Percentiles rank a stretch among this genome's conserved stretches.
Evolutionary conservation across 176 grass and related monocot genomes (phyloP).

Genomic region (Typha latifolia): DNA sequence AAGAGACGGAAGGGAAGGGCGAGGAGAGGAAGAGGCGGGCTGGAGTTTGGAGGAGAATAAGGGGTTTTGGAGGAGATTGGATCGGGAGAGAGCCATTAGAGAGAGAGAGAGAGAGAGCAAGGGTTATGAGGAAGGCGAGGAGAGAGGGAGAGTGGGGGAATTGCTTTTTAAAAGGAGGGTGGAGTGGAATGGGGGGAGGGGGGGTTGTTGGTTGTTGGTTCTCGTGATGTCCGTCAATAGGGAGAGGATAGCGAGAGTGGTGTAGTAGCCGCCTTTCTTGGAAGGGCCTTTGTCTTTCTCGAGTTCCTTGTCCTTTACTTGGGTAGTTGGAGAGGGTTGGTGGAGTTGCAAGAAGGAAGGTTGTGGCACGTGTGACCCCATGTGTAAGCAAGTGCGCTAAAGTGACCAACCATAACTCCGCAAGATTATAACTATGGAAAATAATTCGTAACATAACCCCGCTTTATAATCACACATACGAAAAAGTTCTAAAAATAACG

Average conservation of each 20-base stretch:
- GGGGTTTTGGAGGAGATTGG: conserved; percentile 26
- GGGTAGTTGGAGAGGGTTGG: not conserved
- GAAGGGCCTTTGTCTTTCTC: not conserved
- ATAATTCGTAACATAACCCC: too few relatives aligned
- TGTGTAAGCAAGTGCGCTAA: not conserved
- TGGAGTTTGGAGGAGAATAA: conserved; percentile 37
- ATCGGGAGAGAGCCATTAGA: conserved; percentile 13
- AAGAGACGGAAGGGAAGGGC: conserved; percentile 8
- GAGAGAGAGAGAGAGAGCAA: conserved; percentile 2
- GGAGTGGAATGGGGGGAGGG: too few relatives aligned
- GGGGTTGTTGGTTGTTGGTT: not conserved
- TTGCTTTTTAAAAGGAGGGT: too few relatives aligned
- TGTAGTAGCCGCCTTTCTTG: not conserved
- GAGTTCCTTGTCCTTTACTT: not conserved
- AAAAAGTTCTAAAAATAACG: too few relatives aligned
- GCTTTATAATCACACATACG: too few relatives aligned
- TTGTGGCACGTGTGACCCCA: not conserved
- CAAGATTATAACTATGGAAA: too few relatives aligned
- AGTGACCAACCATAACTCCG: too few relatives aligned
- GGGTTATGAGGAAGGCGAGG: not conserved
- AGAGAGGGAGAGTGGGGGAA: not conserved
- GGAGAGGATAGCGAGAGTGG: conserved; percentile 23
- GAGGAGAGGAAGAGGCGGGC: conserved; percentile 11
- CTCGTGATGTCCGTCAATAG: conserved; percentile 1
- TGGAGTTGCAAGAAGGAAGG: not conserved